phyloP scores from a whole-genome alignment of 2,329 filamentous ascomycete genomes.

The Fusarium vanettenii region DNA sequence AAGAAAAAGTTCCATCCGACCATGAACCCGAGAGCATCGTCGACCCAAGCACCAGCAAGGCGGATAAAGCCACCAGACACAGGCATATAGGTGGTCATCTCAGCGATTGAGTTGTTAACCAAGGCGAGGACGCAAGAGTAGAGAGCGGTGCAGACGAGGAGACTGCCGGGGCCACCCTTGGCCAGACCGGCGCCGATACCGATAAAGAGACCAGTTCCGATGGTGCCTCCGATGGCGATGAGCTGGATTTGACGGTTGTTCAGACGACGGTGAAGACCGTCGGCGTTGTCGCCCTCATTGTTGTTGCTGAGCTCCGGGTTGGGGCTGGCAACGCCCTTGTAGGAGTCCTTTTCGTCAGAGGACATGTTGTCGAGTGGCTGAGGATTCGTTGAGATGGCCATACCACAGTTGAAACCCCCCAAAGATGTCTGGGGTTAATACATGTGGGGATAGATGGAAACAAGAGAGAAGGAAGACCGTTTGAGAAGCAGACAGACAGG shows the following conservation, averaged over 20 bases:
- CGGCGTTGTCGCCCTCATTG: conserved; percentile 19
- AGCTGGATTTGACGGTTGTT: conserved; percentile 39
- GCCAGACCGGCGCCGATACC: conserved; percentile 35
- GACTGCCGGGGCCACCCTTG: conserved; percentile 31
- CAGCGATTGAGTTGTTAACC: conserved; percentile 38
- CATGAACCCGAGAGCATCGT: conserved; percentile 39
- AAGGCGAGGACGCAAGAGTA: conserved; percentile 35
- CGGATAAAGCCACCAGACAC: conserved; percentile 36
- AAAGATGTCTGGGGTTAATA: conserved; percentile 8
- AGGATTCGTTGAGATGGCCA: conserved; percentile 2
- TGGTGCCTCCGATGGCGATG: conserved; percentile 29
- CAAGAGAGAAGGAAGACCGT: not conserved
- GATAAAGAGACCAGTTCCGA: conserved; percentile 34
- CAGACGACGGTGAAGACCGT: conserved; percentile 36
- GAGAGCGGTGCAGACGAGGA: conserved; percentile 32
- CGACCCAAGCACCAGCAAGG: conserved; percentile 35
- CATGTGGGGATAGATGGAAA: conserved; percentile 9
- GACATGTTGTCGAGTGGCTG: conserved; percentile 25
- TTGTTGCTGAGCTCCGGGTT: not conserved
- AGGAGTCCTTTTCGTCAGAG: conserved; percentile 31
- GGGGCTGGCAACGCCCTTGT: conserved; percentile 26
- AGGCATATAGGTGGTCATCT: conserved; percentile 39
- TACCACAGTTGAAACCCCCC: conserved; percentile 12
- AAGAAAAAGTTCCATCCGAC: conserved; percentile 50
- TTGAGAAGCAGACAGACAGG: not conserved